These are phyloP conservation scores for Termitomyces sp. DNA, from an alignment of 768 basidiomycete genomes.

Conservation along the genomic window DNA sequence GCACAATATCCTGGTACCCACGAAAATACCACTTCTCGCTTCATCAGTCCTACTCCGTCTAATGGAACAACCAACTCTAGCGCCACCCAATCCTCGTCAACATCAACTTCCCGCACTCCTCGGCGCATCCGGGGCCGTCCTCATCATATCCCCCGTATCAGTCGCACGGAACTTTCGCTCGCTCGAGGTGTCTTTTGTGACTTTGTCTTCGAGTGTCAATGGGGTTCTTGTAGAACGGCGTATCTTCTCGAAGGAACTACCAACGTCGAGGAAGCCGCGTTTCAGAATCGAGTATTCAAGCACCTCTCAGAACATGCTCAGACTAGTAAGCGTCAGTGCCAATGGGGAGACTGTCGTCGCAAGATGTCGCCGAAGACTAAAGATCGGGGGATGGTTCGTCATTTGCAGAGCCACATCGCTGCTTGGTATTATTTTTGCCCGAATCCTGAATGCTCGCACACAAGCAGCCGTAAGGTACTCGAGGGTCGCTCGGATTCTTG, in stretches of 20 bases:
- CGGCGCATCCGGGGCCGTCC: background rate
- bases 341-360: background rate
- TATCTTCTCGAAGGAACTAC: background rate
- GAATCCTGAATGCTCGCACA: background rate
- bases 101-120: background rate
- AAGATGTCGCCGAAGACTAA: background rate
- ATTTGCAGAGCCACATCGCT: slow-evolving; percentile 1
- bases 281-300: background rate
- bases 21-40: background rate
- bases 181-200: background rate
- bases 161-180: background rate
- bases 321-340: background rate
- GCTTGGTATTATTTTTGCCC: slow-evolving; percentile 3
- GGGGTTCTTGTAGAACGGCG: background rate
- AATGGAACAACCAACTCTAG: background rate
- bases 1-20: background rate
- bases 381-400: slow-evolving; percentile 1
- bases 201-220: background rate
- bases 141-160: background rate
- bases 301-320: background rate
- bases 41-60: background rate
- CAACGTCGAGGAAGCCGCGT: background rate
- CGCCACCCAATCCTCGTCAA: background rate
- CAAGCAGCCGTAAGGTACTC: background rate
- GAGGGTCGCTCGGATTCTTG: background rate